Conservation (phyloP, 2,329 filamentous ascomycete genomes). For the Talaromyces sp. region DNA sequence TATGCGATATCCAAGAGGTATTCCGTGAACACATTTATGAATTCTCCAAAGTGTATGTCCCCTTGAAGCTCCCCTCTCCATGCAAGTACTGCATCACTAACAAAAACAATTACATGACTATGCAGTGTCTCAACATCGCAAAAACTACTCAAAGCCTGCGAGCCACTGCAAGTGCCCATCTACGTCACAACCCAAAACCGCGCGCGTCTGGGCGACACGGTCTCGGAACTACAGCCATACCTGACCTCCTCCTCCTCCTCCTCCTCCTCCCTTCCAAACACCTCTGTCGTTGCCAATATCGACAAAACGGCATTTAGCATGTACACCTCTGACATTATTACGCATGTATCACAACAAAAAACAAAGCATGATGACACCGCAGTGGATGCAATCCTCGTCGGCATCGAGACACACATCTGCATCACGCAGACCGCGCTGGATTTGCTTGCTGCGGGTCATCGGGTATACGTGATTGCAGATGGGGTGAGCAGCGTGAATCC, state of each 20-base stretch:
- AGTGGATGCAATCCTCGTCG: slow-evolving; percentile 70
- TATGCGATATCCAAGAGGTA: slow-evolving; percentile 94
- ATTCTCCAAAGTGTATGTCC: slow-evolving; percentile 70
- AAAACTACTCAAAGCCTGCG: slow-evolving; percentile 62
- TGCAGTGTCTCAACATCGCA: slow-evolving; percentile 59
- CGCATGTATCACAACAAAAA: slow-evolving; percentile 4
- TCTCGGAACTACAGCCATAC: slow-evolving; percentile 61
- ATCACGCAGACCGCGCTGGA: slow-evolving; percentile 89
- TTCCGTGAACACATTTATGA: slow-evolving; percentile 80
- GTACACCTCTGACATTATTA: slow-evolving; percentile 63
- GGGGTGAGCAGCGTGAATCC: slow-evolving; percentile 83
- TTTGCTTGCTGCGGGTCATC: slow-evolving; percentile 67
- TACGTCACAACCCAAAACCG: slow-evolving; percentile 83
- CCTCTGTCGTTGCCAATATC: slow-evolving; percentile 44
- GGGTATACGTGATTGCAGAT: slow-evolving; percentile 83
- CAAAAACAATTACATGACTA: too few relatives aligned
- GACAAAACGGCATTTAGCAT: slow-evolving; percentile 94
- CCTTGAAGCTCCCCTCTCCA: background rate
- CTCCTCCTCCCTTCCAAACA: background rate
- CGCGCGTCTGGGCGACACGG: slow-evolving; percentile 72
- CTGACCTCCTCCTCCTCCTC: slow-evolving; percentile 24
- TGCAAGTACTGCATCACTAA: background rate
- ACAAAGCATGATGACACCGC: background rate
- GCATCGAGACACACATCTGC: slow-evolving; percentile 93
- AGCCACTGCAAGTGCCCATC: slow-evolving; percentile 61